A percentile compares a stretch with the other conserved stretches of the same genome.
Evolutionary conservation across 2,329 filamentous ascomycete genomes (phyloP).

Genomic region (Plenodomus biglobosus): DNA sequence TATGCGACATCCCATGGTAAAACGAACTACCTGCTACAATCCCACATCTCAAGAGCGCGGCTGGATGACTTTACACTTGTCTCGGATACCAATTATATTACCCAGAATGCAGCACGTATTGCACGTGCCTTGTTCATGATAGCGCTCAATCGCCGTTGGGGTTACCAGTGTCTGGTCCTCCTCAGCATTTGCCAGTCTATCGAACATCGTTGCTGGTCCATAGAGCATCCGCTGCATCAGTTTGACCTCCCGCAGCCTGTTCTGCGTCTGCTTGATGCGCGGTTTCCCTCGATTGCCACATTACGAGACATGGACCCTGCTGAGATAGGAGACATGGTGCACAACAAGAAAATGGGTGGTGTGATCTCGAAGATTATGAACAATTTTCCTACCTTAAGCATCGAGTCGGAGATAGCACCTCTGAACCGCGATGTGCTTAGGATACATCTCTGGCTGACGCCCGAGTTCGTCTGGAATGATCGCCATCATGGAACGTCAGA

Average conservation of each 20-base stretch:
- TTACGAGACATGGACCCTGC: slow-evolving; percentile 90
- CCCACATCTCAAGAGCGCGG: slow-evolving; percentile 85
- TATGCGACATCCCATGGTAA: slow-evolving; percentile 75
- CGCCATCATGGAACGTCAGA: slow-evolving; percentile 91
- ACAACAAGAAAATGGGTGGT: slow-evolving; percentile 84
- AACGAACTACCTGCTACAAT: slow-evolving; percentile 92
- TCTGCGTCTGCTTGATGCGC: slow-evolving; percentile 81
- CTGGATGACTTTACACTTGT: slow-evolving; percentile 91
- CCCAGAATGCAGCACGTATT: slow-evolving; percentile 92
- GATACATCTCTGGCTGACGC: slow-evolving; percentile 82
- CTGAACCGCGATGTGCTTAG: slow-evolving; percentile 91
- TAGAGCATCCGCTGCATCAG: slow-evolving; percentile 90
- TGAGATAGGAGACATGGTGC: slow-evolving; percentile 87
- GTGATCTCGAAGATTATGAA: slow-evolving; percentile 79
- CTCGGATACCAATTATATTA: slow-evolving; percentile 92
- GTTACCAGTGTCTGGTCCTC: slow-evolving; percentile 88
- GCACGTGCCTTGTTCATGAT: slow-evolving; percentile 97
- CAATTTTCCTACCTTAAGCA: slow-evolving; percentile 87
- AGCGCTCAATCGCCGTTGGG: slow-evolving; percentile 91
- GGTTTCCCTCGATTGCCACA: slow-evolving; percentile 74
- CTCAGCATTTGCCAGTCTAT: slow-evolving; percentile 95
- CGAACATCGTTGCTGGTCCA: slow-evolving; percentile 93
- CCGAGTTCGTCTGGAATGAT: slow-evolving; percentile 94
- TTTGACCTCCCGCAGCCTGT: slow-evolving; percentile 87
- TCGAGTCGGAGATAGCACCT: slow-evolving; percentile 93